Evolutionary conservation across 2,329 filamentous ascomycete species (phyloP).

Genomic region (Ophioceras dolichostomum): DNA sequence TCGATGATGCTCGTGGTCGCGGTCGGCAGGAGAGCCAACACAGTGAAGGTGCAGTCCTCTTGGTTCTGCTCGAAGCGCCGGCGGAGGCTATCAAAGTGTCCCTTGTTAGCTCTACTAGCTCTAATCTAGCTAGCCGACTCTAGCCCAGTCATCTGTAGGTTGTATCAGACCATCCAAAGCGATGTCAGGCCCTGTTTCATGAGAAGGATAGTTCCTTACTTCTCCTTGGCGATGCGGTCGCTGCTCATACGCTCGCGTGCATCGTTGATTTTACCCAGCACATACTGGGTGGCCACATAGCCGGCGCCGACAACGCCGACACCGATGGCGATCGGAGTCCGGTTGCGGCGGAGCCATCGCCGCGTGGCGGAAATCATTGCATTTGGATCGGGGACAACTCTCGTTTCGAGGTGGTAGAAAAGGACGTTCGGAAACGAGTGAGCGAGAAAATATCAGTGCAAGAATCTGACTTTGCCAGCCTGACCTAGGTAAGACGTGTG

Average conservation of each 20-base stretch:
- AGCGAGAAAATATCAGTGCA: too few species aligned
- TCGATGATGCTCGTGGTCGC: constrained; percentile 82
- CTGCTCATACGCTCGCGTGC: constrained; percentile 93
- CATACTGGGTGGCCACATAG: constrained; percentile 88
- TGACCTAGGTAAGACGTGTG: too few species aligned
- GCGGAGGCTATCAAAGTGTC: too few species aligned
- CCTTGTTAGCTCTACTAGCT: too few species aligned
- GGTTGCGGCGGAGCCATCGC: constrained; percentile 87
- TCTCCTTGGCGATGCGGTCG: constrained; percentile 91
- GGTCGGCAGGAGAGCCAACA: constrained; percentile 87
- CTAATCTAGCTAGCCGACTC: too few species aligned
- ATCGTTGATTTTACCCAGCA: constrained; percentile 81
- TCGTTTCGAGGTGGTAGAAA: too few species aligned
- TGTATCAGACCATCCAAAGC: too few species aligned
- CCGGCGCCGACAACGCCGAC: constrained; percentile 78
- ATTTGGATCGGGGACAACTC: too few species aligned
- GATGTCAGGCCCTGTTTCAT: too few species aligned
- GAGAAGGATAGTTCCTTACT: constrained; percentile 42
- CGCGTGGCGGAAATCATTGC: constrained; percentile 59
- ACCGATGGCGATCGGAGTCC: constrained; percentile 79
- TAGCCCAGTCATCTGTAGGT: too few species aligned
- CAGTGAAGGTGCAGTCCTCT: constrained; percentile 95
- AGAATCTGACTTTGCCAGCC: too few species aligned
- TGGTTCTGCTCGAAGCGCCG: constrained; percentile 98
- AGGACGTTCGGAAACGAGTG: too few species aligned